Conservation (phyloP, 176 grass and related monocot genomes). For the Oryza coarctata region DNA sequence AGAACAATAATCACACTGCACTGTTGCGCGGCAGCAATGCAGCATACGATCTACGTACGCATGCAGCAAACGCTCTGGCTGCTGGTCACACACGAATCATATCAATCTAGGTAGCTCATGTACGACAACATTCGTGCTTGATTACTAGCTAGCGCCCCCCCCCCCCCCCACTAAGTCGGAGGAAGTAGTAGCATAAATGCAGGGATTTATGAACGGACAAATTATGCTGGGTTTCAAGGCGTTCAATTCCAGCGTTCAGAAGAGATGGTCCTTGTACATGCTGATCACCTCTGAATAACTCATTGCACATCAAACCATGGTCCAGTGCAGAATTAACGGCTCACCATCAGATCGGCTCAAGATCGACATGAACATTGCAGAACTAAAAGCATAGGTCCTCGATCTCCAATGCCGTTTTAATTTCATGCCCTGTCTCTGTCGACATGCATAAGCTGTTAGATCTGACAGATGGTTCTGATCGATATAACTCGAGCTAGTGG, state of each 20-base stretch:
- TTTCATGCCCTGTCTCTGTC: slow-evolving; percentile 14
- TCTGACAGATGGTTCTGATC: not conserved
- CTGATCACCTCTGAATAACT: not conserved
- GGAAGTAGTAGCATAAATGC: slow-evolving; percentile 24
- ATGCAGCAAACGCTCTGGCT: not conserved
- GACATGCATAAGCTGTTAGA: not conserved
- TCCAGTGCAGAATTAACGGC: not conserved
- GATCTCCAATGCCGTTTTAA: not conserved
- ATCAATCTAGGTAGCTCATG: not conserved
- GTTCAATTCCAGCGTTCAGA: slow-evolving; percentile 4
- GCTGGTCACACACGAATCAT: no score
- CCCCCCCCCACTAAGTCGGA: no score
- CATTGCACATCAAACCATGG: not conserved
- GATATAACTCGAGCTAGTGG: not conserved
- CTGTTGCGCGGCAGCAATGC: not conserved
- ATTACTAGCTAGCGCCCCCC: not conserved
- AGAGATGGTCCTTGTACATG: slow-evolving; percentile 9
- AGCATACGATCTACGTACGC: not conserved
- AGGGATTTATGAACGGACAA: not conserved
- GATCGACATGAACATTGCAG: not conserved
- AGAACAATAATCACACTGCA: not conserved
- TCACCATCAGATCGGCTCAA: not conserved
- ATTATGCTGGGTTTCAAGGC: no score
- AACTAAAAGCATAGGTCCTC: not conserved
- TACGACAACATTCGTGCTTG: not conserved